Conservation (phyloP, 2,329 filamentous ascomycete species). For the Leptographium procerum region DNA sequence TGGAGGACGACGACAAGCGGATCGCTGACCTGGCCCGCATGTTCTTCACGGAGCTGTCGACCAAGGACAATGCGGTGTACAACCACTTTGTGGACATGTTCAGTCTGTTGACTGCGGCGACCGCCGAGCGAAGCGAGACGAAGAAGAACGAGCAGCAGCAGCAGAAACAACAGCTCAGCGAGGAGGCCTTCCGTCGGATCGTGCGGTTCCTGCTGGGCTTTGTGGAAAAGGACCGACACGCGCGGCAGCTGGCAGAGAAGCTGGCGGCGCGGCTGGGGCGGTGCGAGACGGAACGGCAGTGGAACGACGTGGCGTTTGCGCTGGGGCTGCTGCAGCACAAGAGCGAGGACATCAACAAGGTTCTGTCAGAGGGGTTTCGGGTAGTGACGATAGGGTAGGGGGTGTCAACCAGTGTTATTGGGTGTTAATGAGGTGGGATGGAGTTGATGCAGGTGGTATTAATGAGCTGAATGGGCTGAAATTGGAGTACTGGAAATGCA, state of each 20-base stretch:
- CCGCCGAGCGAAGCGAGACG: conserved; percentile 23
- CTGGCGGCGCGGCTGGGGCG: conserved; percentile 73
- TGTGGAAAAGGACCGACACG: conserved; percentile 99
- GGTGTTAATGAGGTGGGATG: no score
- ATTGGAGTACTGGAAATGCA: no score
- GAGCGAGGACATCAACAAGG: conserved; percentile 77
- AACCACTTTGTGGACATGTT: conserved; percentile 99
- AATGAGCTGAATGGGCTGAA: no score
- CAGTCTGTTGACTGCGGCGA: conserved; percentile 75
- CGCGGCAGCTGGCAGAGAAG: conserved; percentile 86
- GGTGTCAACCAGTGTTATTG: background rate
- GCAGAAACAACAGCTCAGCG: conserved; percentile 42
- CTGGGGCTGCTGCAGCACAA: conserved; percentile 83
- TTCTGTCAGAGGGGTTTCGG: conserved; percentile 65
- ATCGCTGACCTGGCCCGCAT: conserved; percentile 90
- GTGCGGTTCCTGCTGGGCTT: conserved; percentile 90
- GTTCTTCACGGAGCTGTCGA: conserved; percentile 97
- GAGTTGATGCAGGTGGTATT: no score
- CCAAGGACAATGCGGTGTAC: conserved; percentile 97
- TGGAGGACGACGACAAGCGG: conserved; percentile 89
- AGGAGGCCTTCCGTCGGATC: conserved; percentile 76
- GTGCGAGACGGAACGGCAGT: conserved; percentile 88
- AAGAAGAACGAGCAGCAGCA: background rate
- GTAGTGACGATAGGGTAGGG: conserved; percentile 43
- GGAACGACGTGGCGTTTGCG: conserved; percentile 94